Evolutionary conservation across 495 filamentous ascomycete genomes (phyloP), one percentile per base, ranked within the genome.

Genomic region (Daldinia bambusicola): DNA sequence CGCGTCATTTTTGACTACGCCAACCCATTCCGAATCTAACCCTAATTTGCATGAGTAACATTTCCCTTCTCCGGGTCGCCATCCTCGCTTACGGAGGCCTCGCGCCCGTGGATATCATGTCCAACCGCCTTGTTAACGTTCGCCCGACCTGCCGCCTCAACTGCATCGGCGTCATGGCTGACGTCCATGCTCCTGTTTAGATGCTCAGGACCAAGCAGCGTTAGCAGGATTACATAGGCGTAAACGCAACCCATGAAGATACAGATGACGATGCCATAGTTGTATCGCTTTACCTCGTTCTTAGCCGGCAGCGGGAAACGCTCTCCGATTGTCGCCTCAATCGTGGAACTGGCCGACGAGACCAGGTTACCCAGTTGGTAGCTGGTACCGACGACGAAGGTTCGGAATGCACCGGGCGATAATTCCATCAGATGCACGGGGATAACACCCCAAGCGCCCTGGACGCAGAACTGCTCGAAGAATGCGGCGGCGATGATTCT

Each of bases 191-290:
- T 78, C 9, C 87, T 81, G 14, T 88, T 66, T 58, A 93, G 69
- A 43, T 88, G 85, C 82, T 97, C 94, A 0, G 94, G 94, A 0
- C 94, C 94, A 1, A 93, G 65, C 14, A 96, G 73, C 0, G 91
- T 91, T 20, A 96, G 69, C 0, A 95, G 0, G 67, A 97, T 93
- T 7, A 89, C 85, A 75, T 96, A 97, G 6, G 79, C 90, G 78
- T 89, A 97, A n/a, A 97, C 94, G 71, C 92, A 94, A 2, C 87
- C 94, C 92, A 97, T 93, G 77, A 97, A 94, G 72, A 97, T 95
- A 65, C 91, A 93, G 70, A 97, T 94, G 4, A 97, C 94, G 67
- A 91, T 91, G 12, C 94, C 94, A 59, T 97, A 97, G 55, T 93
- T 80, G 76, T 94, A 97, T 31, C 93, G 81, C 38, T 77, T 69